A percentile compares a stretch with the other conserved stretches of the same genome.
Evolutionary conservation across 306 rosid genomes (phyloP).

Genomic region (Datisca glomerata): DNA sequence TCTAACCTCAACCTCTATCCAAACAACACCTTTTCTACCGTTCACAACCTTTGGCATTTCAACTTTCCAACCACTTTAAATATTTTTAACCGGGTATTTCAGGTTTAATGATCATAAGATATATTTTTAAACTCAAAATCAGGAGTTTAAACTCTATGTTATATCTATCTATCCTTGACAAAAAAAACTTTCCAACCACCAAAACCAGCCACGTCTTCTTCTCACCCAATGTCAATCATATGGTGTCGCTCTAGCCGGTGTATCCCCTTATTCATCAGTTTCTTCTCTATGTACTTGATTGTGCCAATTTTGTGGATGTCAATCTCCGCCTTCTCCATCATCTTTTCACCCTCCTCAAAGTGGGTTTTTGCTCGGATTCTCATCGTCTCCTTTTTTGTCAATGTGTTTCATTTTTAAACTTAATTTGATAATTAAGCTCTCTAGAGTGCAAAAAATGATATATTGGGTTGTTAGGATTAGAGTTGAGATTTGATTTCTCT

Average conservation of each 20-base stretch:
- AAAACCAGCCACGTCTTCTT: constrained; percentile 15
- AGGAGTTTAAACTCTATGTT: too few species aligned
- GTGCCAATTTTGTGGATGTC: constrained; percentile 47
- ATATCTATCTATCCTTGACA: too few species aligned
- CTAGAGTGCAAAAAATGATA: too few species aligned
- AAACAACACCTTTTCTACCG: constrained; percentile 30
- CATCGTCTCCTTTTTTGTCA: constrained; percentile 36
- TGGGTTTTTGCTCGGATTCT: constrained; percentile 42
- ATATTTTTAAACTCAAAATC: too few species aligned
- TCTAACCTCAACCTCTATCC: too few species aligned
- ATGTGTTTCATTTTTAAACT: constrained; percentile 51
- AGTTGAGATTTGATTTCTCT: too few species aligned
- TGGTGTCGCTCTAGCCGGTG: constrained; percentile 64
- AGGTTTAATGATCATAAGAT: too few species aligned
- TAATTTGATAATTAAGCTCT: too few species aligned
- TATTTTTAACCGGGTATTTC: too few species aligned
- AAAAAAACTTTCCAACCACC: too few species aligned
- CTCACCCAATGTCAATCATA: constrained; percentile 17
- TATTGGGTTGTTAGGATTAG: too few species aligned
- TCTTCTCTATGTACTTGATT: constrained; percentile 49
- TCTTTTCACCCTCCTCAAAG: constrained; percentile 55
- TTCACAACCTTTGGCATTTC: constrained; percentile 42
- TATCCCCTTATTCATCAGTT: constrained; percentile 51
- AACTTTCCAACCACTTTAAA: too few species aligned
- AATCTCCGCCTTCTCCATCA: constrained; percentile 39